Evolutionary conservation across 305 asterid genomes (phyloP), one percentile per base, ranked within the genome.

Genomic region (Solanum aculeatissimum): DNA sequence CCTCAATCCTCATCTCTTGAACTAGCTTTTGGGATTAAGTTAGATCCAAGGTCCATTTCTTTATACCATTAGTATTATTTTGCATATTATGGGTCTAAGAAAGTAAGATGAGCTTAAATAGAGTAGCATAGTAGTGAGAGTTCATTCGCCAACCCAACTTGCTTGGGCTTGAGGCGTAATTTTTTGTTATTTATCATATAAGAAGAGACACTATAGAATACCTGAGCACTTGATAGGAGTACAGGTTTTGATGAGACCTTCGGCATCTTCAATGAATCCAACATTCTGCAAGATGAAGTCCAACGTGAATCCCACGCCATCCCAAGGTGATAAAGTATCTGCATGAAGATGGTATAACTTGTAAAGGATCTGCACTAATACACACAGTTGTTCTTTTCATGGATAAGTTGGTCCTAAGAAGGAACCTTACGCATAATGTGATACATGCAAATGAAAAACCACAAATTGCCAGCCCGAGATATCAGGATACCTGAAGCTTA

Each of bases 241-340:
- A 84, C 87, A 83, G 98, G 97, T 85, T 92, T 94, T 83, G 91
- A 87, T 68, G 91, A 69, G 82, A 85, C 88, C 66, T 81, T 88
- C 82, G 86, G 84, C 85, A 82, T 92, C 84, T 90, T 85, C 84
- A 88, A 85, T 58, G 92, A 85, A 86, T 85, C 89, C 81, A 84
- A 79, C 38, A 70, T 90, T 88, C 86, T 88, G 87, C 77, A 82
- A 85, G 90, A 87, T 43, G 90, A 85, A 78, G 85, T 89, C 99
- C 99, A 95, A 43, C 96, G 95, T 62, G 92, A 90, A 90, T 89
- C 93, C 98, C 99, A 96, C 35, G 99, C 95, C 95, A 92, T 91
- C 82, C 98, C 97, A 14, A 96, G 98, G 90, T 96, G 99, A 91
- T 91, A 88, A 88, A 96, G 91, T 84, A 95, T 95, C 99, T 96